These are phyloP conservation scores for Monilinia laxa DNA, from an alignment of 2,329 filamentous ascomycete genomes.

Conservation along the genomic window DNA sequence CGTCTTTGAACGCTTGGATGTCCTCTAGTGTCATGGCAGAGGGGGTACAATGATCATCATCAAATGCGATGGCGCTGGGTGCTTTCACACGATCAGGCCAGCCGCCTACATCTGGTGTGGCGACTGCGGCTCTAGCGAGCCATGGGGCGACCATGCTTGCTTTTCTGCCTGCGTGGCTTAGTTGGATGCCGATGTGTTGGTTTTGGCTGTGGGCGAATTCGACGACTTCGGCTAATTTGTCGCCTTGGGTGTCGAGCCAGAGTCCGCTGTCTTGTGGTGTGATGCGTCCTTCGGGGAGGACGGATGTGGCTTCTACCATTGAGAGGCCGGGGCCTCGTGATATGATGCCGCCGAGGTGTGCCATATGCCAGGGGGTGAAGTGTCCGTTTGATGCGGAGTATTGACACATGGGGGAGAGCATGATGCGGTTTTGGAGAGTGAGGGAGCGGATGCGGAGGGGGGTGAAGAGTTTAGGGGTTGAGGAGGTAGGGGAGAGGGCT, in stretches of 20 bases:
- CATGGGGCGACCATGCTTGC: conserved; percentile 62
- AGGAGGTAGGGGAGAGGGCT: conserved; percentile 46
- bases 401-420: conserved; percentile 64
- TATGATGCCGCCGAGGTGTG: conserved; percentile 78
- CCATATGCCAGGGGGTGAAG: conserved; percentile 76
- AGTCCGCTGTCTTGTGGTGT: conserved; percentile 76
- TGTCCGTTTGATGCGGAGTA: conserved; percentile 70
- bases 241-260: conserved; percentile 83
- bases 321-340: conserved; percentile 71
- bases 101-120: conserved; percentile 51
- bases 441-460: conserved; percentile 46
- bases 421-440: conserved; percentile 67
- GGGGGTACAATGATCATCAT: conserved; percentile 59
- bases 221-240: conserved; percentile 61
- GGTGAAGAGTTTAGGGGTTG: conserved; percentile 51
- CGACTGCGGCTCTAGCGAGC: conserved; percentile 55
- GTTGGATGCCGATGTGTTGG: conserved; percentile 75
- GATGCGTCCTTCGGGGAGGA: conserved; percentile 76
- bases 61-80: conserved; percentile 57
- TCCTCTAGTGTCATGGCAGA: conserved; percentile 67
- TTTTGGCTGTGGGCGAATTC: conserved; percentile 80
- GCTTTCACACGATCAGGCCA: conserved; percentile 58
- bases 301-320: conserved; percentile 76
- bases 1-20: conserved; percentile 63
- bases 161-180: conserved; percentile 77